Percentiles rank a stretch among this genome's conserved stretches.
Evolutionary conservation across 169 alveolate species (phyloP).

Genomic region (Condylostoma magnum): DNA sequence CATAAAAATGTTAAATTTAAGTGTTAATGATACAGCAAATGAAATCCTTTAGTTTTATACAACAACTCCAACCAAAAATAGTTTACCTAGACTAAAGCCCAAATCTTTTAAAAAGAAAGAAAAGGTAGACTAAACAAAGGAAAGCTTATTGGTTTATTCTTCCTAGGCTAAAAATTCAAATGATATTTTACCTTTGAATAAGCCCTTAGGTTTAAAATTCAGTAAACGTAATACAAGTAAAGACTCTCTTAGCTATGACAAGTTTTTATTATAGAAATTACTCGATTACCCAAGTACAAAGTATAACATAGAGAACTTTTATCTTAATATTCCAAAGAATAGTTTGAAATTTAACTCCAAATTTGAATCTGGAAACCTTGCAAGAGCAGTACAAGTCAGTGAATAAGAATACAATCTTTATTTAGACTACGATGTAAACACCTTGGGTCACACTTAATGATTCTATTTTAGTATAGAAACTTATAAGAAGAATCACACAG

Average conservation of each 20-base stretch:
- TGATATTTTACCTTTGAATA: too few species aligned
- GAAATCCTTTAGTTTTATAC: too few species aligned
- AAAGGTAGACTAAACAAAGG: too few species aligned
- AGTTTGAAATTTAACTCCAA: slow-evolving; percentile 48
- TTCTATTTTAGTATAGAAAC: slow-evolving; percentile 39
- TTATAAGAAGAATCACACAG: slow-evolving; percentile 26
- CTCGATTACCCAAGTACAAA: slow-evolving; percentile 37
- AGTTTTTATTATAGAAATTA: background rate
- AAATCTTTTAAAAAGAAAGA: too few species aligned
- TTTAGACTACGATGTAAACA: slow-evolving; percentile 51
- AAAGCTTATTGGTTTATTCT: too few species aligned
- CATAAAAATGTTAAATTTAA: too few species aligned
- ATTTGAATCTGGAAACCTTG: slow-evolving; percentile 70
- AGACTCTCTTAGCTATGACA: slow-evolving; percentile 32
- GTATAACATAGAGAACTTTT: background rate
- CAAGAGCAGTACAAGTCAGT: slow-evolving; percentile 50
- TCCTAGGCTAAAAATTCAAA: too few species aligned
- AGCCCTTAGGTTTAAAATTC: too few species aligned
- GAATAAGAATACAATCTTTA: slow-evolving; percentile 59
- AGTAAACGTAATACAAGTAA: slow-evolving; percentile 30
- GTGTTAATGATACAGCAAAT: too few species aligned
- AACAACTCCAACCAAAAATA: too few species aligned
- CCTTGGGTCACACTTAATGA: slow-evolving; percentile 55
- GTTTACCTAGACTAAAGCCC: too few species aligned
- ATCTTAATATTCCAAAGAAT: too few species aligned